phyloP scores from a whole-genome alignment of 495 filamentous ascomycete species.

The Letharia columbiana region DNA sequence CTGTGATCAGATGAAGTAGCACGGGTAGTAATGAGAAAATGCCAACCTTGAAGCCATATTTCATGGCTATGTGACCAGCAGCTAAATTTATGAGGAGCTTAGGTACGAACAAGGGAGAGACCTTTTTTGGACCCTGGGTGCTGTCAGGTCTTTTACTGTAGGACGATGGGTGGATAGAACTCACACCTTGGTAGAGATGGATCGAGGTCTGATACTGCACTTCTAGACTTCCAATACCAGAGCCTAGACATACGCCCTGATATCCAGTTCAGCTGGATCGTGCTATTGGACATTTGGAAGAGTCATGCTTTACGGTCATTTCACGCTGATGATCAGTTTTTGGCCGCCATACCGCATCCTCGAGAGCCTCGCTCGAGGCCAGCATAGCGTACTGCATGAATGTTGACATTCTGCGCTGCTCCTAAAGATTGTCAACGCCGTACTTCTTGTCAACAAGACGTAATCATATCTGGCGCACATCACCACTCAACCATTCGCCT shows the following conservation, averaged over 20 bases:
- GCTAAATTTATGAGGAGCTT: constrained; percentile 88
- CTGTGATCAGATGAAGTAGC: background rate
- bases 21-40: background rate
- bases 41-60: constrained; percentile 65
- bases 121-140: constrained; percentile 73
- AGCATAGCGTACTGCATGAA: constrained; percentile 90
- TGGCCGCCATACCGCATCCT: constrained; percentile 76
- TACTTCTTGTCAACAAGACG: background rate
- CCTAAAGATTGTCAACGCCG: constrained; percentile 32
- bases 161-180: constrained; percentile 23
- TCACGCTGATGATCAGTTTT: constrained; percentile 51
- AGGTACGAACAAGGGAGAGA: constrained; percentile 87
- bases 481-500: constrained; percentile 63
- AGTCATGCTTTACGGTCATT: constrained; percentile 44
- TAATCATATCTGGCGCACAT: constrained; percentile 33
- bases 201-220: constrained; percentile 79
- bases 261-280: background rate
- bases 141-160: background rate
- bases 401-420: constrained; percentile 77
- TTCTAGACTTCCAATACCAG: constrained; percentile 88
- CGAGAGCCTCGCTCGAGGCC: constrained; percentile 76
- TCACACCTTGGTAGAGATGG: constrained; percentile 61
- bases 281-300: background rate
- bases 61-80: constrained; percentile 91
- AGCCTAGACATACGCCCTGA: constrained; percentile 84